Conservation (phyloP, 306 rosid species). For the Hylodesmum podocarpum region DNA sequence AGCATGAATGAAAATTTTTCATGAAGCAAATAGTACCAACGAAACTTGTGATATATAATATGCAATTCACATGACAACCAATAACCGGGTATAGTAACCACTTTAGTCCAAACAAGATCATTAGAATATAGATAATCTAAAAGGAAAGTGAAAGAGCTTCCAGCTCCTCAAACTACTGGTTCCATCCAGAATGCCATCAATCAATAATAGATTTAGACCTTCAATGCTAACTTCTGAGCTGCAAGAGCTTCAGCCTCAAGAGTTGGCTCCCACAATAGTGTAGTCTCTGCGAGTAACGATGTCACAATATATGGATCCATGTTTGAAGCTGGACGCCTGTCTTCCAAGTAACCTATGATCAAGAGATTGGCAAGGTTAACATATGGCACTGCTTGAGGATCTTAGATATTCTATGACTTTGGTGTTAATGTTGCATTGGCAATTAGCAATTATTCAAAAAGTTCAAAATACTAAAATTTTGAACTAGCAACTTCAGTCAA, state of each 20-base stretch:
- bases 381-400: background rate
- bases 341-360: conserved; percentile 93
- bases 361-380: background rate
- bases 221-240: conserved; percentile 82
- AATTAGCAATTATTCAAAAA: background rate
- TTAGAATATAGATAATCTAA: conserved; percentile 46
- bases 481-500: background rate
- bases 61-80: conserved; percentile 38
- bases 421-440: background rate
- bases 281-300: conserved; percentile 75
- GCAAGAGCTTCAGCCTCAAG: conserved; percentile 99
- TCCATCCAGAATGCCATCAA: conserved; percentile 28
- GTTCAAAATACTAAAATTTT: background rate
- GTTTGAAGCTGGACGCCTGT: conserved; percentile 98
- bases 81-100: conserved; percentile 36
- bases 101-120: conserved; percentile 52
- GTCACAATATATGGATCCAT: conserved; percentile 98
- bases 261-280: conserved; percentile 89
- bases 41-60: conserved; percentile 34
- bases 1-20: conserved; percentile 36
- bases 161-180: background rate
- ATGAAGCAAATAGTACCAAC: conserved; percentile 33
- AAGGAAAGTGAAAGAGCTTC: conserved; percentile 33
- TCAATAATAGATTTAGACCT: conserved; percentile 54
- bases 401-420: conserved; percentile 5